phyloP scores from a whole-genome alignment of 139 green algal species.

The Chlorella ohadii region DNA sequence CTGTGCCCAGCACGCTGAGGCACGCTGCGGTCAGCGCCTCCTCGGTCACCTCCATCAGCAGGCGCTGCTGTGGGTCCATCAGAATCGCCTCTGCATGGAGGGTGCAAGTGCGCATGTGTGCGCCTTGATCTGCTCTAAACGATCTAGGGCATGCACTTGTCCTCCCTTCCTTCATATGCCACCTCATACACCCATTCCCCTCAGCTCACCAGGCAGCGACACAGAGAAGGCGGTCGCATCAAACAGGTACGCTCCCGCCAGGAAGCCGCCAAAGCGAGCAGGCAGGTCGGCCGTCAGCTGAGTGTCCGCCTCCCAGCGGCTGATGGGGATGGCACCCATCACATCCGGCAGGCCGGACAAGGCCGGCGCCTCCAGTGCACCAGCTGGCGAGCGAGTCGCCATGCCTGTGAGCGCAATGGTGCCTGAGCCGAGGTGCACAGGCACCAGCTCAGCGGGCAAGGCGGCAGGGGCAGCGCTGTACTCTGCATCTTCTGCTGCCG shows the following conservation, averaged over 20 bases:
- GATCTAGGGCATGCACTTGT: too few species aligned
- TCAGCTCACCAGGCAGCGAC: not conserved
- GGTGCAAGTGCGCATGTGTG: too few species aligned
- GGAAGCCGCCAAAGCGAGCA: slow-evolving; percentile 72
- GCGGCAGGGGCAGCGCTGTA: too few species aligned
- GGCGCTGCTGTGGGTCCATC: slow-evolving; percentile 88
- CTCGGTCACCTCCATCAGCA: slow-evolving; percentile 70
- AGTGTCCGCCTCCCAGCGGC: slow-evolving; percentile 27
- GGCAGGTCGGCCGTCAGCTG: slow-evolving; percentile 17
- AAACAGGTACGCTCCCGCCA: slow-evolving; percentile 60
- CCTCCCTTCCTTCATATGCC: too few species aligned
- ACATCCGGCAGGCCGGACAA: not conserved
- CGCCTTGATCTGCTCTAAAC: too few species aligned
- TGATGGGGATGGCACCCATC: slow-evolving; percentile 17
- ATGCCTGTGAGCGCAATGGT: not conserved
- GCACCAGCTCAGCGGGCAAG: too few species aligned
- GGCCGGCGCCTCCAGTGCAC: not conserved
- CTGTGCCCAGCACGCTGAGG: slow-evolving; percentile 42
- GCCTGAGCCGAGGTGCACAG: too few species aligned
- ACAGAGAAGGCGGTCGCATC: slow-evolving; percentile 55
- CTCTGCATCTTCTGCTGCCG: not conserved
- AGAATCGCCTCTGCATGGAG: slow-evolving; percentile 60
- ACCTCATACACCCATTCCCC: too few species aligned
- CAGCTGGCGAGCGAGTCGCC: slow-evolving; percentile 23
- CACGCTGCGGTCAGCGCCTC: slow-evolving; percentile 34